These are phyloP conservation scores for Neonectria neomacrospora DNA, from an alignment of 2,329 filamentous ascomycete genomes.

Conservation along the genomic window DNA sequence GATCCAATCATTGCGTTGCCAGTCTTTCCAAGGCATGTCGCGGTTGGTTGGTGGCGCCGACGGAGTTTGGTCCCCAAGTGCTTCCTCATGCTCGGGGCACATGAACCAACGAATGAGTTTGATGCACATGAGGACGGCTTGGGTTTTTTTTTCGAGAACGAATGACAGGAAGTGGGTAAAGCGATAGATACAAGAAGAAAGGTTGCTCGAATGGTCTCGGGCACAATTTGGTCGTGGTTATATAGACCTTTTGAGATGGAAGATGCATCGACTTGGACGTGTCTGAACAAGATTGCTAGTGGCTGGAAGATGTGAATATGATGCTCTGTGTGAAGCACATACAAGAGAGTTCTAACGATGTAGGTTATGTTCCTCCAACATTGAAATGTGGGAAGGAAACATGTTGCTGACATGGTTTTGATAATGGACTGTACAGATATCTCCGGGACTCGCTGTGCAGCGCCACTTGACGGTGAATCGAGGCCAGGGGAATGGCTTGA, in stretches of 20 bases:
- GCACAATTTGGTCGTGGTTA: neutral
- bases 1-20: neutral
- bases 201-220: neutral
- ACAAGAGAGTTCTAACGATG: neutral
- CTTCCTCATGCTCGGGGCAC: slow-evolving; percentile 13
- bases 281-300: neutral
- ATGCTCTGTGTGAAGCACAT: neutral
- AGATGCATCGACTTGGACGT: neutral
- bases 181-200: neutral
- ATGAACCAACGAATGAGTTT: slow-evolving; percentile 30
- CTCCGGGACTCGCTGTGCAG: too few relatives aligned
- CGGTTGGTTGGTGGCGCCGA: neutral
- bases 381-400: neutral
- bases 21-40: neutral
- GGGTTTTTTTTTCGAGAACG: neutral
- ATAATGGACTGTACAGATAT: neutral
- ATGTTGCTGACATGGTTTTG: neutral
- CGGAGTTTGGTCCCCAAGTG: neutral
- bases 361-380: neutral
- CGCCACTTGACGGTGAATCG: neutral
- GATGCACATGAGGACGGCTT: slow-evolving; percentile 31
- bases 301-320: neutral
- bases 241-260: neutral
- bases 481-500: neutral
- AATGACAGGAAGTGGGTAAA: neutral